Evolutionary conservation across 1,284 basidiomycete species (phyloP).

Genomic region (Ganoderma lingzhi): DNA sequence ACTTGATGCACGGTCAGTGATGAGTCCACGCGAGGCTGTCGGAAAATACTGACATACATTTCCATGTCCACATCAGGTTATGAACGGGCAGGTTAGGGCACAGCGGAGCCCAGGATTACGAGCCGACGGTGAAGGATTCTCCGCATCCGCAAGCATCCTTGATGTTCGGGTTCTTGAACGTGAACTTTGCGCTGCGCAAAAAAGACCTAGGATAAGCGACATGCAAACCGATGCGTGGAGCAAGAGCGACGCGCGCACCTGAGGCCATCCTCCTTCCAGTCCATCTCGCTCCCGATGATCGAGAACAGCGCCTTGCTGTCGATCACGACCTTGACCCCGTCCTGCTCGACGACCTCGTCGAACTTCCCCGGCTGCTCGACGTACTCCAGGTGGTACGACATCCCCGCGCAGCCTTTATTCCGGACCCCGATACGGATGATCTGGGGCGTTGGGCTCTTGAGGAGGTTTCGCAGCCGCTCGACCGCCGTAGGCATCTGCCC

Average conservation of each 20-base stretch:
- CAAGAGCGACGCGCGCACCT: constrained; percentile 60
- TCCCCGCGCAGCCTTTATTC: constrained; percentile 99
- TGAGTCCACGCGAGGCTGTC: no score
- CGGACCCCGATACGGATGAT: constrained; percentile 95
- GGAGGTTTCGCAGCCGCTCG: constrained; percentile 71
- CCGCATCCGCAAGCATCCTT: constrained; percentile 96
- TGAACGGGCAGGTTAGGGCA: neutral
- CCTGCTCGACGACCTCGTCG: constrained; percentile 98
- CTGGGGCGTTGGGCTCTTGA: constrained; percentile 86
- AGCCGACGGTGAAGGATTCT: constrained; percentile 81
- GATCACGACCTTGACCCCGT: constrained; percentile 93
- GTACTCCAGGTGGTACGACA: constrained; percentile 98
- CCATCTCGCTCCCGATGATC: constrained; percentile 99
- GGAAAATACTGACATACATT: constrained; percentile 1
- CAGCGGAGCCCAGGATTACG: constrained; percentile 6
- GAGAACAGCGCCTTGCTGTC: constrained; percentile 98
- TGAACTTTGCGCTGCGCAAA: constrained; percentile 80
- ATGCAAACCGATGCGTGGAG: no score
- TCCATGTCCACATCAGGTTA: constrained; percentile 17
- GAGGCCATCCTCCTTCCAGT: constrained; percentile 94
- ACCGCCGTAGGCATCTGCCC: constrained; percentile 86
- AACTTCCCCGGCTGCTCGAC: constrained; percentile 91
- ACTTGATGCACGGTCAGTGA: constrained; percentile 16
- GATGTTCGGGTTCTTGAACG: constrained; percentile 91
- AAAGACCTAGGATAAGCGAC: constrained; percentile 6